Base-by-base conservation (phyloP, 2,329 filamentous ascomycete species). In the Arthrobotrys conoides region DNA sequence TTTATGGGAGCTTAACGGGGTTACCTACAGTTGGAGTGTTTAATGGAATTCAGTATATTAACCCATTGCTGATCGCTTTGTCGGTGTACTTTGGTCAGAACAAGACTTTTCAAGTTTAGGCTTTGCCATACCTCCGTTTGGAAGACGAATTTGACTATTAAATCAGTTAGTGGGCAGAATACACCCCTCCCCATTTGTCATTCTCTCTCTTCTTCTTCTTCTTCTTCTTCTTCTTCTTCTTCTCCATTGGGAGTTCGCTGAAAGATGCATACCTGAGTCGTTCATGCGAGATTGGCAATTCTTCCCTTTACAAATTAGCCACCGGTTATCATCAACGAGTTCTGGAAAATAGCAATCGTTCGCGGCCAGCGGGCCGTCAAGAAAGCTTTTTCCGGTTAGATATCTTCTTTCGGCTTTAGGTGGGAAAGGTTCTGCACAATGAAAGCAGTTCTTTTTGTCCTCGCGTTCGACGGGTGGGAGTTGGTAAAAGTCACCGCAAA, bases 401-500 rank as follows among this genome's bases (percentile, higher is more conserved):
- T 77, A 71, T 71, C 71, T 71, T 38, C 73, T 63, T 55, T 71
- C 53, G 2, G 51, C 6, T 22, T 38, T 77, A 3, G 53, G 44
- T 4, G 73, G 73, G 44, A 71, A 71, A 2, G 48, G 51, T 18
- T 71, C 41, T 10, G 51, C 67, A 30, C 70, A 73, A 24, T 67
- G 53, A 24, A 73, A 30, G 30, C 90, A 90, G 0, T 88, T 88
- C 53, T 86, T 87, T 18, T 77, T 68, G 18, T 38, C 72, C 20
- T 80, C 77, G 20, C 65, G 71, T 46, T 81, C 76, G 1, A 91
- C 88, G 0, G 89, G 89, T 0, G 89, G 87, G 0, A 91, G 82
- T 80, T 90, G 88, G 79, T 86, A 89, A 71, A 90, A 90, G 80
- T 91, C 89, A 0, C 89, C 89, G 0, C 87, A 88, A 3, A 89